Evolutionary conservation across 1,284 basidiomycete species (phyloP), one percentile per base, ranked within the genome.

Genomic region (Sanghuangporus sanghuang): DNA sequence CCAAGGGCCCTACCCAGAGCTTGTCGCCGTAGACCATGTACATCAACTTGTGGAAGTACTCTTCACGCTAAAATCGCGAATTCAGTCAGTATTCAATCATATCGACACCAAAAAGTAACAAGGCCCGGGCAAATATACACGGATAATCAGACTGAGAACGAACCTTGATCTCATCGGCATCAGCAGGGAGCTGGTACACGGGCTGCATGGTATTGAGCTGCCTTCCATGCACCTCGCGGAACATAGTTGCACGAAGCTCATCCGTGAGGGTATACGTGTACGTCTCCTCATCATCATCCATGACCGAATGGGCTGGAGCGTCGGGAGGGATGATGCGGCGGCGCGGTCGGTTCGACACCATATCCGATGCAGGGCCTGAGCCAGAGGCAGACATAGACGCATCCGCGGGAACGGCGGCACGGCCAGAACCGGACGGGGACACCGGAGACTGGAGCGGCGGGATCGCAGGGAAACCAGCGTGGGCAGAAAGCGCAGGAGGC

Each of bases 1-100:
- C 79, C 12, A 87, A 77, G 32, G 86, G 86, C 2, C 87, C 87
- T 18, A 87, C 75, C 68, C 86, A 86, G 70, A 83, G 85, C 69
- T 78, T 81, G 57, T 84, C 83, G 40, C 74, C 75, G 64, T 86
- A 82, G n/a, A 89, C 78, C 69, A 87, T 89, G 69, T 86, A 79
- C 32, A 87, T 73, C 73, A 86, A 78, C 54, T 82, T 78, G 69
- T 89, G 86, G 66, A 84, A 81, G 11, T 84, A 74, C 59, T 85
- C 82, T 52, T 80, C 83, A 62, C 86, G 84, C 86, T 88, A 66
- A 21, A 18, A 7, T 38, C n/a, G 5, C 18, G 18, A 12, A 21
- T 9, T 21, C 48, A 23, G 9, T 32, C 18, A 52, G 27, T 6
- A 9, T 21, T 3, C 27, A 32, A 32, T 32, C 27, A 3, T 32